Conservation (phyloP, 192 early-diverging fungal genomes). For the Coemansia pectinata region DNA sequence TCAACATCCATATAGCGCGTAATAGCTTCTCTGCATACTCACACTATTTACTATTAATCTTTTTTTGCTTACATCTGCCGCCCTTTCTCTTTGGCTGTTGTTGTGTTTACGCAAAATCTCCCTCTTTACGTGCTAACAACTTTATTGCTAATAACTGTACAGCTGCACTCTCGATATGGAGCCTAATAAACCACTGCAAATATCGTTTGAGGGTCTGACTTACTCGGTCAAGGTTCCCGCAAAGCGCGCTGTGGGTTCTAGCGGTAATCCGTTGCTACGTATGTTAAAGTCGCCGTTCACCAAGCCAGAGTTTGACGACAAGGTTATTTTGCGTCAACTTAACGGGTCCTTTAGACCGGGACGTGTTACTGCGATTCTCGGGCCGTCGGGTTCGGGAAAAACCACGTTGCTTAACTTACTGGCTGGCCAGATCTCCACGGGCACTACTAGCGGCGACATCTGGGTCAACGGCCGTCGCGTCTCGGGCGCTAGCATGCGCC, state of each 20-base stretch:
- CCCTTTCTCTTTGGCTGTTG: neutral
- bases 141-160: neutral
- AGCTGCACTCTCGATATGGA: slow-evolving; percentile 14
- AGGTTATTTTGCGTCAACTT: slow-evolving; percentile 33
- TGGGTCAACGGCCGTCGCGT: slow-evolving; percentile 59
- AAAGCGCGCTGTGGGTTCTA: neutral
- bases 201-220: slow-evolving; percentile 38
- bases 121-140: neutral
- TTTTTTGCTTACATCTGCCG: neutral
- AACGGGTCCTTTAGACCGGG: slow-evolving; percentile 56
- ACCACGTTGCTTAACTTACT: slow-evolving; percentile 65
- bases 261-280: neutral
- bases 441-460: slow-evolving; percentile 57
- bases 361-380: slow-evolving; percentile 64
- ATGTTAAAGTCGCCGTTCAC: slow-evolving; percentile 2
- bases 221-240: slow-evolving; percentile 43
- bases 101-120: neutral
- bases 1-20: neutral
- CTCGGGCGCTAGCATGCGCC: slow-evolving; percentile 57
- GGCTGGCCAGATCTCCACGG: slow-evolving; percentile 57
- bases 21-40: neutral
- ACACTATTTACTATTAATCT: neutral
- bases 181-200: slow-evolving; percentile 26
- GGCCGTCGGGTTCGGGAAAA: slow-evolving; percentile 65
- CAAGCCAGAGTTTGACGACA: slow-evolving; percentile 25